Evolutionary conservation across 169 alveolate species (phyloP).

Genomic region (Plasmodium gaboni): DNA sequence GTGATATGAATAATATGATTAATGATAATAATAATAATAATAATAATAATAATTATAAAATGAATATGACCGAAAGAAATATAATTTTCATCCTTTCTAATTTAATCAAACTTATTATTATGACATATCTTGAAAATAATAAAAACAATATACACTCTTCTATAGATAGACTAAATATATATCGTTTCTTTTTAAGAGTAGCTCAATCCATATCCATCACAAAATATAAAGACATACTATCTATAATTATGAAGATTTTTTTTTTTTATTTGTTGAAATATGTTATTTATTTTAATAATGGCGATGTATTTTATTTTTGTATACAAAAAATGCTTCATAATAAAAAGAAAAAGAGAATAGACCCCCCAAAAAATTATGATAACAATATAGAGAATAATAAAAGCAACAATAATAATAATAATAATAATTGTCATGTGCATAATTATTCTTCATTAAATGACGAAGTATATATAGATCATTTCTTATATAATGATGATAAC

Average conservation of each 20-base stretch:
- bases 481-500: background rate
- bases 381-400: too few relatives aligned
- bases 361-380: too few relatives aligned
- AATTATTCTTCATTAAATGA: too few relatives aligned
- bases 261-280: constrained; percentile 69
- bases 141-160: constrained; percentile 32
- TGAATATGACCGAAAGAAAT: constrained; percentile 14
- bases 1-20: background rate
- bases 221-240: constrained; percentile 28
- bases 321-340: constrained; percentile 36
- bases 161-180: constrained; percentile 61
- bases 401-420: too few relatives aligned
- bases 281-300: constrained; percentile 68
- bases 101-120: constrained; percentile 26
- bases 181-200: constrained; percentile 44
- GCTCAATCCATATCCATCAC: constrained; percentile 44
- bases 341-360: background rate
- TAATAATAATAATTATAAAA: constrained; percentile 8
- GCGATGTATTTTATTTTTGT: constrained; percentile 41
- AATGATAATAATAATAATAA: background rate
- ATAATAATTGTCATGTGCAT: too few relatives aligned
- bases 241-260: constrained; percentile 15
- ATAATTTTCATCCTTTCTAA: constrained; percentile 11
- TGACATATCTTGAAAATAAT: constrained; percentile 14
- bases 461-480: too few relatives aligned